Percentiles rank a stretch among this genome's conserved stretches.
Conservation (phyloP, 1,139 yeast species). For the Debaryomyces psychrophilus region DNA sequence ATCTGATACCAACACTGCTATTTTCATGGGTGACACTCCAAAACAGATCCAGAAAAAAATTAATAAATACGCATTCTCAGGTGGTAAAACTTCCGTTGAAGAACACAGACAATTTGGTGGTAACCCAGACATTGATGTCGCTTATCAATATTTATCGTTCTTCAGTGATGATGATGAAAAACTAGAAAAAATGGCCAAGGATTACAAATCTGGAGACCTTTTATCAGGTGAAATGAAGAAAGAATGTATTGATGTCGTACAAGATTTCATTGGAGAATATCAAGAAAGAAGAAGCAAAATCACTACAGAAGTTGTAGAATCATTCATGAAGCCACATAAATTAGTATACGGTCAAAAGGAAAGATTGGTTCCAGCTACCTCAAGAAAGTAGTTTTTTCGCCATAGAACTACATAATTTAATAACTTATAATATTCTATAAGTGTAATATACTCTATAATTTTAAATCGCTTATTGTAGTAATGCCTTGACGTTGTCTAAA, state of each 20-base stretch:
- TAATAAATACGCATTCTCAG: slow-evolving; percentile 95
- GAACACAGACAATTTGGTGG: slow-evolving; percentile 92
- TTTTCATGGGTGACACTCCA: slow-evolving; percentile 93
- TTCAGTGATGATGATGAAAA: slow-evolving; percentile 87
- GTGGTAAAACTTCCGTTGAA: slow-evolving; percentile 86
- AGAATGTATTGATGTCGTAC: slow-evolving; percentile 77
- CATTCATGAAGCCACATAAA: slow-evolving; percentile 85
- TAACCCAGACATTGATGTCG: slow-evolving; percentile 92
- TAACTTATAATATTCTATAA: neutral
- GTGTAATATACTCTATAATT: neutral
- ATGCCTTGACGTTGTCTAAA: slow-evolving; percentile 34
- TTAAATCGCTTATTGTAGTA: slow-evolving; percentile 13
- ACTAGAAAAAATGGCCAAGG: slow-evolving; percentile 61
- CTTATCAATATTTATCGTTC: slow-evolving; percentile 89
- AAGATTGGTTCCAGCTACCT: slow-evolving; percentile 70
- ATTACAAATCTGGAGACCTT: slow-evolving; percentile 78
- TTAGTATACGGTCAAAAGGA: slow-evolving; percentile 73
- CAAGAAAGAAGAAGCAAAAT: slow-evolving; percentile 76
- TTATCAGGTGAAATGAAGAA: slow-evolving; percentile 94
- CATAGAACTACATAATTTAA: neutral
- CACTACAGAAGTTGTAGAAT: slow-evolving; percentile 64
- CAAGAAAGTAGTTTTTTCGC: slow-evolving; percentile 35
- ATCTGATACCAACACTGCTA: slow-evolving; percentile 74
- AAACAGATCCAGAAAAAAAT: slow-evolving; percentile 92
- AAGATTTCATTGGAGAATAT: slow-evolving; percentile 75